A percentile compares a stretch with the other conserved stretches of the same genome.
These are phyloP conservation scores for Crithidia bombi DNA, from an alignment of 208 protist genomes.

Conservation along the genomic window DNA sequence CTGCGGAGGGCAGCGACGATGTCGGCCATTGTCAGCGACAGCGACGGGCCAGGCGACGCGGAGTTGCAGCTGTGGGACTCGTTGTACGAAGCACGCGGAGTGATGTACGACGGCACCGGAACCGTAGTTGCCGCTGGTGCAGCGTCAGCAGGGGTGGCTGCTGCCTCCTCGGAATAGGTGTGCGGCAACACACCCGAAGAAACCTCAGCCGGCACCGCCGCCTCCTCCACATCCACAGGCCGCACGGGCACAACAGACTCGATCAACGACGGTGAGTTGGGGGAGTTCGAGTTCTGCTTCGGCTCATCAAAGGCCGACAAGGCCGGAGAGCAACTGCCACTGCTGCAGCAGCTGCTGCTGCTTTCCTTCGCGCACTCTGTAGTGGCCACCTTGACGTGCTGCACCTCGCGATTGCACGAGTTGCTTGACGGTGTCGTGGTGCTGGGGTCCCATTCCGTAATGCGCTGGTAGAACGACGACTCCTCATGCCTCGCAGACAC, in stretches of 20 bases:
- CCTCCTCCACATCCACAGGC: not conserved
- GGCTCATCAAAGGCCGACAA: not conserved
- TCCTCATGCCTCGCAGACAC: not conserved
- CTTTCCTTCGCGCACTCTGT: not conserved
- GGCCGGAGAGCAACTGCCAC: slow-evolving; percentile 1
- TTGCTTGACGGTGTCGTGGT: not conserved
- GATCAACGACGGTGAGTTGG: not conserved
- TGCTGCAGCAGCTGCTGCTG: not conserved
- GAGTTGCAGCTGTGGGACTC: not conserved
- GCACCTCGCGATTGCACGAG: slow-evolving; percentile 14
- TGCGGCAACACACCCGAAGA: not conserved
- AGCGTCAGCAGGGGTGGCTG: not conserved
- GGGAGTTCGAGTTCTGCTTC: slow-evolving; percentile 17
- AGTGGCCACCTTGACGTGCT: not conserved
- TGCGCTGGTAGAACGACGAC: slow-evolving; percentile 13
- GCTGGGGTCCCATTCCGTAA: slow-evolving; percentile 10
- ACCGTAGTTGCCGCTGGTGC: not conserved
- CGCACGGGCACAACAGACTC: not conserved
- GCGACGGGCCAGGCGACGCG: not conserved
- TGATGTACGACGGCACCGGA: slow-evolving; percentile 1
- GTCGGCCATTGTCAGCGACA: slow-evolving; percentile 29
- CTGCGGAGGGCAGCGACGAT: slow-evolving; percentile 31
- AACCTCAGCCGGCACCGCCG: not conserved
- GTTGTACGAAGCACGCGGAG: slow-evolving; percentile 5
- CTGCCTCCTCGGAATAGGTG: not conserved